phyloP scores from a whole-genome alignment of 1,139 yeast species.

The Zygoascus meyerae region DNA sequence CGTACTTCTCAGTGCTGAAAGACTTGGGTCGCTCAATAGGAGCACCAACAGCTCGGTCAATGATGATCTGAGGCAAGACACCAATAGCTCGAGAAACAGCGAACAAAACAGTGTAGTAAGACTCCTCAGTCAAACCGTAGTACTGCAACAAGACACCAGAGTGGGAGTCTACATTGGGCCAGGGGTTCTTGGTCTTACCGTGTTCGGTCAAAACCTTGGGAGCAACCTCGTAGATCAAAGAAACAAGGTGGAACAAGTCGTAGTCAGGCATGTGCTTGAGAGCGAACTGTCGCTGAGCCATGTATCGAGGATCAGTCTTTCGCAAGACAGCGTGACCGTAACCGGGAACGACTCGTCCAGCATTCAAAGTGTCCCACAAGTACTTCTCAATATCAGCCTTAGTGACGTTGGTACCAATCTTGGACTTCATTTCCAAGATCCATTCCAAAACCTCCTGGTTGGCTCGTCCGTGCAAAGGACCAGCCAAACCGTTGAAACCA shows the following conservation, averaged over 20 bases:
- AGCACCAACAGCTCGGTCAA: constrained; percentile 54
- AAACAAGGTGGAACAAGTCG: constrained; percentile 89
- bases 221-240: constrained; percentile 51
- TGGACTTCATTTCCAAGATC: constrained; percentile 78
- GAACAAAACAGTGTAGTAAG: constrained; percentile 54
- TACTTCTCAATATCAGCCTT: constrained; percentile 81
- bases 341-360: constrained; percentile 97
- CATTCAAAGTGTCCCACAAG: constrained; percentile 88
- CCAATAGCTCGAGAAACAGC: constrained; percentile 57
- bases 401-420: constrained; percentile 69
- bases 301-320: constrained; percentile 97
- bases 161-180: constrained; percentile 58
- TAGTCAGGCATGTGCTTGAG: constrained; percentile 96
- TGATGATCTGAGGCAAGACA: constrained; percentile 52
- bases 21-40: constrained; percentile 62
- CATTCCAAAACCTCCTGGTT: constrained; percentile 98
- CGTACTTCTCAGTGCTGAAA: constrained; percentile 42
- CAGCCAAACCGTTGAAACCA: constrained; percentile 96
- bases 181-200: constrained; percentile 61
- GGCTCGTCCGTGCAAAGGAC: constrained; percentile 98
- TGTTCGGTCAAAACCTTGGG: constrained; percentile 51
- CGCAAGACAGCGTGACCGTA: constrained; percentile 97
- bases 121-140: constrained; percentile 51
- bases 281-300: constrained; percentile 97
- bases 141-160: constrained; percentile 54